Evolutionary conservation across 176 grass and related monocot genomes (phyloP).

Genomic region (Oryza coarctata): DNA sequence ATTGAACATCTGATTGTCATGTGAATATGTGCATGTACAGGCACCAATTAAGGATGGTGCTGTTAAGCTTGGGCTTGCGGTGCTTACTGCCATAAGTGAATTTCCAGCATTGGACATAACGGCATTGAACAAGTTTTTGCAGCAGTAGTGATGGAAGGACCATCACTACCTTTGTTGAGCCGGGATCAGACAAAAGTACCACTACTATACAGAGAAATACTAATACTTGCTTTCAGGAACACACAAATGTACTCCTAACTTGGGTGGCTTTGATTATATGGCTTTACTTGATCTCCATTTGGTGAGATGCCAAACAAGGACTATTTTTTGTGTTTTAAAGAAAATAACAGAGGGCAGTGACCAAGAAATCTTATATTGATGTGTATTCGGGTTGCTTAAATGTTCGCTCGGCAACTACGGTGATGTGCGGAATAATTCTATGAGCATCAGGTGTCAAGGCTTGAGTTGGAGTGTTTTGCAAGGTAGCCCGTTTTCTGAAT

Average conservation of each 20-base stretch:
- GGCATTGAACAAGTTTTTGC: constrained; percentile 61
- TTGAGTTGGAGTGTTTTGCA: background rate
- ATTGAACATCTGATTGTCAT: background rate
- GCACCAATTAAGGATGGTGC: constrained; percentile 71
- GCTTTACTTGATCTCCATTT: background rate
- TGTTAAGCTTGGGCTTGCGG: constrained; percentile 60
- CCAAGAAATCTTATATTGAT: background rate
- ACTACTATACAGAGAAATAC: constrained; percentile 5
- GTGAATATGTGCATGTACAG: constrained; percentile 29
- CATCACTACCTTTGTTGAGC: background rate
- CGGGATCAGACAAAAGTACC: background rate
- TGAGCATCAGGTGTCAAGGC: background rate
- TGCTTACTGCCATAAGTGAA: constrained; percentile 60
- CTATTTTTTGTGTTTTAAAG: background rate
- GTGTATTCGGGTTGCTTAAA: background rate
- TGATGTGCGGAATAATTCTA: background rate
- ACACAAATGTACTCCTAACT: background rate
- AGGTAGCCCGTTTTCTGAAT: background rate
- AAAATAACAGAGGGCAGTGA: background rate
- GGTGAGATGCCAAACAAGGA: background rate
- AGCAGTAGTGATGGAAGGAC: constrained; percentile 41
- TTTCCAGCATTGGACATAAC: constrained; percentile 74
- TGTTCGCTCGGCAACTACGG: background rate
- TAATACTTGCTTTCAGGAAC: background rate
- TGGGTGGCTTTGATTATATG: background rate